Base-by-base conservation (phyloP, 345 rosid genomes). In the Clarkia xantiana region DNA sequence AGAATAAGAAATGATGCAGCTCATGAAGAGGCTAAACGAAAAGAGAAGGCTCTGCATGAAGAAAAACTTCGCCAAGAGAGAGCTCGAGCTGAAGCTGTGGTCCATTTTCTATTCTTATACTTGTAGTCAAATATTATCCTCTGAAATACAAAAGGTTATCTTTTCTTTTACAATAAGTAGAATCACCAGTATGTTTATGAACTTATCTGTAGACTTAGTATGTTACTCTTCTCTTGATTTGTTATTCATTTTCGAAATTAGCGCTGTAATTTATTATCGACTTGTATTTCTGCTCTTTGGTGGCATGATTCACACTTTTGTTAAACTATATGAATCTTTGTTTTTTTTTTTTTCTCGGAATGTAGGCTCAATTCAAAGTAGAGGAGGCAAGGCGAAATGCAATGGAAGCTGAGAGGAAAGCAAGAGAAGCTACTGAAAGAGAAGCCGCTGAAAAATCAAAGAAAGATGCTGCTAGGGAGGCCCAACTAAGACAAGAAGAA, bases 51-150 rank as follows among this genome's bases (percentile, higher is more conserved):
- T 55, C 70, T 70, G 60, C 77, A 73, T 60, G 96, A 86, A 68
- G 96, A 84, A 76, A 84, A 68, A 66, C 29, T 78, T 54, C 76
- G 80, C 51, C 89, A 81, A 68, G 93, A 86, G 62, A 81, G 77
- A 69, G 85, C 81, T 57, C 81, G 68, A 60, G 79, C 71, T 36
- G 98, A 91, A 63, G 87, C 86, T 63, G 90, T 86, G 85, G 98
- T 91, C 49, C 69, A 77, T 63, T 57, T 25, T 11, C 45, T 18
- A 60, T 5, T 36, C 16, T 23, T 58, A 55, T 29, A 17, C 34
- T 17, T 17, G 45, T 47, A 34, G 2, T 29, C 47, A 42, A 41
- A 41, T 18, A 0, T 22, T 29, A 29, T 29, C 36, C 36, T 29
- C 36, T 29, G 1, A 4, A 29, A 29, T 29, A n/a, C n/a, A n/a